Evolutionary conservation across 371 early-diverging fungal species (phyloP).

Genomic region (Catenaria anguillulae): DNA sequence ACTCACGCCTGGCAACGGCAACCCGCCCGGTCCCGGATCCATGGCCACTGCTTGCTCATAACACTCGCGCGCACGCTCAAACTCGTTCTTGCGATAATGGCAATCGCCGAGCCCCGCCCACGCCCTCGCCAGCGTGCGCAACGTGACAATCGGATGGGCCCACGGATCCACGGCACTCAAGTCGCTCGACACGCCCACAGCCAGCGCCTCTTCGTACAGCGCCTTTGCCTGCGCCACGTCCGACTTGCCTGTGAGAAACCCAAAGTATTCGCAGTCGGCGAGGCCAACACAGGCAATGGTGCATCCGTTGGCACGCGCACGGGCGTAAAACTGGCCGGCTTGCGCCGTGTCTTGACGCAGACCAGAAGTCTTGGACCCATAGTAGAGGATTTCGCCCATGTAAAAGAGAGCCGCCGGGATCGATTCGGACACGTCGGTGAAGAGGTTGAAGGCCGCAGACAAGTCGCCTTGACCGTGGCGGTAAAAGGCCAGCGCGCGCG

Average conservation of each 20-base stretch:
- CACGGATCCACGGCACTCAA: not conserved
- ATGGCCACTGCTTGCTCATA: not conserved
- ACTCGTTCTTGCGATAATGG: not conserved
- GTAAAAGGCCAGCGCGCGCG: not conserved
- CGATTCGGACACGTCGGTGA: not conserved
- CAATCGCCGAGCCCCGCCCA: slow-evolving; percentile 2
- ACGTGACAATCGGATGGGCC: not conserved
- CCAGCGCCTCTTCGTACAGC: not conserved
- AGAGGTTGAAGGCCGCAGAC: not conserved
- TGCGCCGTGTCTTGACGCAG: not conserved
- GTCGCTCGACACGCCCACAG: not conserved
- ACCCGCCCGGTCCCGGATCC: not conserved
- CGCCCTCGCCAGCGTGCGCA: not conserved
- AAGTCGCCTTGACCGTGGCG: slow-evolving; percentile 4
- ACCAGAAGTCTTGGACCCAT: not conserved
- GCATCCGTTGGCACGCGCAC: not conserved
- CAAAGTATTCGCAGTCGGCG: slow-evolving; percentile 4
- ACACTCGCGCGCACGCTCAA: not conserved
- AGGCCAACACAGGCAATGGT: not conserved
- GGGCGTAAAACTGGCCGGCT: not conserved
- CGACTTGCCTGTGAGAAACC: not conserved
- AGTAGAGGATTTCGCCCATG: slow-evolving; percentile 5
- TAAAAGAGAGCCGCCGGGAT: slow-evolving; percentile 2
- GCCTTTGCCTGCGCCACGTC: not conserved
- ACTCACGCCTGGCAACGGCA: not conserved